Evolutionary conservation across 371 early-diverging fungal species (phyloP).

Genomic region (Mucor sp.): DNA sequence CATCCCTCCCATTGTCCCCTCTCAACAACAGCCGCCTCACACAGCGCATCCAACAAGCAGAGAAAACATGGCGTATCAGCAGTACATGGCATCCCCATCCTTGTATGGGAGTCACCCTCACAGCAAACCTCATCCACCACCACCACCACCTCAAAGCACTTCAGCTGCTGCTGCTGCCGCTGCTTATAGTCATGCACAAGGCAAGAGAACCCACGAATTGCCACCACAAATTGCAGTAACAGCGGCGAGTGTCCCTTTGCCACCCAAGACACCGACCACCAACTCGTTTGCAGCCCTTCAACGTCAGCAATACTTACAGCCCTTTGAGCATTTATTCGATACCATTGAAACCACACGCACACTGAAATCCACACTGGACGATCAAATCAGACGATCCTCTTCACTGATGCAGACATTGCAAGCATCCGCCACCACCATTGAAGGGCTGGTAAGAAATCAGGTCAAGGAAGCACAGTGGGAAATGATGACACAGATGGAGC

Average conservation of each 20-base stretch:
- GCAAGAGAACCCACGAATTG: conserved; percentile 10
- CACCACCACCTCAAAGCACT: background rate
- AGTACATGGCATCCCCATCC: conserved; percentile 18
- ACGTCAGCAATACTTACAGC: conserved; percentile 56
- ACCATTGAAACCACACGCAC: conserved; percentile 62
- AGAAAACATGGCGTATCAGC: conserved; percentile 19
- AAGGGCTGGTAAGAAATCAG: conserved; percentile 74
- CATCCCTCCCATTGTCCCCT: conserved; percentile 55
- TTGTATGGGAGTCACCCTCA: conserved; percentile 3
- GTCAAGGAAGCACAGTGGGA: conserved; percentile 78
- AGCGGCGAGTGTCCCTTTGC: conserved; percentile 23
- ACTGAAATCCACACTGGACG: conserved; percentile 69
- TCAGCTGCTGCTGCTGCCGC: background rate
- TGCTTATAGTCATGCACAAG: background rate
- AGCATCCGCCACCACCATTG: conserved; percentile 74
- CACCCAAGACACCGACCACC: conserved; percentile 38
- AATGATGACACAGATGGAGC: conserved; percentile 35
- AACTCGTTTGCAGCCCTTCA: conserved; percentile 37
- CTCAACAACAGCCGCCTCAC: conserved; percentile 50
- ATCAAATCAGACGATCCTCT: conserved; percentile 76
- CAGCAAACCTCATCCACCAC: conserved; percentile 6
- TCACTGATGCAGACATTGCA: conserved; percentile 78
- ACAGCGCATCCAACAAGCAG: conserved; percentile 22
- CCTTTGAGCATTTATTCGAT: conserved; percentile 64
- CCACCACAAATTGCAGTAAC: conserved; percentile 14